Conservation (phyloP, 768 basidiomycete species). For the Lactarius evosmus region DNA sequence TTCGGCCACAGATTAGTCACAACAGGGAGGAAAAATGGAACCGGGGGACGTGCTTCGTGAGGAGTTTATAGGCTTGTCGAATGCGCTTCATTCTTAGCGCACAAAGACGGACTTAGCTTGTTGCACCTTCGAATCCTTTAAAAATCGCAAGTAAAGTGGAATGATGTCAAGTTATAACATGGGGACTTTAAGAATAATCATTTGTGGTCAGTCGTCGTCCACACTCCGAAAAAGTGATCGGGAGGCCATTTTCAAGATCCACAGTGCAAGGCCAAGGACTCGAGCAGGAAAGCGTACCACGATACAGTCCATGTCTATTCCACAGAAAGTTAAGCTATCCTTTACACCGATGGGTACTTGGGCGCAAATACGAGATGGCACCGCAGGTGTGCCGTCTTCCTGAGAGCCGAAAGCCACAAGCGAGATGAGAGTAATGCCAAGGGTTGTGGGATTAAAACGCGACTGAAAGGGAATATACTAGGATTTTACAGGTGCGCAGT, state of each 20-base stretch:
- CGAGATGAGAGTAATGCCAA: too few relatives aligned
- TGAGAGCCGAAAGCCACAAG: too few relatives aligned
- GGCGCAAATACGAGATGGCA: too few relatives aligned
- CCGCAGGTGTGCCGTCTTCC: too few relatives aligned
- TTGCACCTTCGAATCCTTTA: not conserved
- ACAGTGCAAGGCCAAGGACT: not conserved
- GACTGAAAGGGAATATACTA: not conserved
- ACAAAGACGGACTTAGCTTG: not conserved
- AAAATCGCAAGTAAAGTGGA: not conserved
- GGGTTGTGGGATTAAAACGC: not conserved
- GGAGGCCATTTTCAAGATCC: conserved; percentile 1
- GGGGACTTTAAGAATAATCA: conserved; percentile 1
- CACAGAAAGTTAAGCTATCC: not conserved
- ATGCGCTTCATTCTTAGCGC: conserved; percentile 10
- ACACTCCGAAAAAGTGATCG: not conserved
- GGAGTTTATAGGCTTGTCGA: conserved; percentile 8
- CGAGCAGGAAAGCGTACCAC: not conserved
- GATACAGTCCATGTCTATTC: not conserved
- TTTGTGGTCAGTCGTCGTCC: conserved; percentile 4
- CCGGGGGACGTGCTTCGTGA: conserved; percentile 11
- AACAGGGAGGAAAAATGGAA: not conserved
- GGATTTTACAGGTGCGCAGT: not conserved
- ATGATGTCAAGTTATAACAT: not conserved
- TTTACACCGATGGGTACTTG: not conserved
- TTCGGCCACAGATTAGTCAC: not conserved